Base-by-base conservation (phyloP, 331 rosid genomes). In the Malus hybrid region DNA sequence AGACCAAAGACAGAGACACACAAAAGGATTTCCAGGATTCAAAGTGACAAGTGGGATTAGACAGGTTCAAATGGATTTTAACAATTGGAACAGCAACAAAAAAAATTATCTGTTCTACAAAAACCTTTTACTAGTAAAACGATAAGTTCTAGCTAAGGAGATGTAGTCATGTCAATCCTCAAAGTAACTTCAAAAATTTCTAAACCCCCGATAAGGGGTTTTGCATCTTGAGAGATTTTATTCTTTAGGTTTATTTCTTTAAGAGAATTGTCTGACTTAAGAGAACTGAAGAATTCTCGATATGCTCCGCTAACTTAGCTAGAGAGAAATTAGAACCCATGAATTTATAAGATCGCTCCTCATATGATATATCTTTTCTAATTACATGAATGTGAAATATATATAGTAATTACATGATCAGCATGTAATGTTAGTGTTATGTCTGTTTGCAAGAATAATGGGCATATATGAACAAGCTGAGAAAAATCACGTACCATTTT, bases 401-500 rank as follows among this genome's bases (percentile, higher is more conserved):
- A 11, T 63, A 28, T 31, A 3, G 39, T 64, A 64, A 16, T 16
- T 10, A 64, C 6, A 2, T 60, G 59, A 20, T 56, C 28, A 70
- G 65, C 6, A 33, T 7, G 32, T 33, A 71, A 57, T 56, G 13
- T 55, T 33, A 36, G 20, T 32, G 9, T 33, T 73, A 18, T 73
- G 31, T 28, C 27, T 73, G 68, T 15, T 50, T 73, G 57, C 66
- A 39, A 59, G 22, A 57, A 36, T 36, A 8, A 59, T 24, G 67
- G n/a, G 6, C 57, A 7, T 71, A 70, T 46, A 46, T 46, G 67
- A 70, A n/a, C 42, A 54, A 34, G 59, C 69, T 78, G 63, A 59
- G 62, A 80, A 63, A 31, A 61, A 74, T 42, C 20, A 72, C 71
- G 56, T 91, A 93, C 97, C 97, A 48, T 73, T 88, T 87, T 78